phyloP scores from a whole-genome alignment of 2,329 filamentous ascomycete species.

The Sporothrix variecibatus region DNA sequence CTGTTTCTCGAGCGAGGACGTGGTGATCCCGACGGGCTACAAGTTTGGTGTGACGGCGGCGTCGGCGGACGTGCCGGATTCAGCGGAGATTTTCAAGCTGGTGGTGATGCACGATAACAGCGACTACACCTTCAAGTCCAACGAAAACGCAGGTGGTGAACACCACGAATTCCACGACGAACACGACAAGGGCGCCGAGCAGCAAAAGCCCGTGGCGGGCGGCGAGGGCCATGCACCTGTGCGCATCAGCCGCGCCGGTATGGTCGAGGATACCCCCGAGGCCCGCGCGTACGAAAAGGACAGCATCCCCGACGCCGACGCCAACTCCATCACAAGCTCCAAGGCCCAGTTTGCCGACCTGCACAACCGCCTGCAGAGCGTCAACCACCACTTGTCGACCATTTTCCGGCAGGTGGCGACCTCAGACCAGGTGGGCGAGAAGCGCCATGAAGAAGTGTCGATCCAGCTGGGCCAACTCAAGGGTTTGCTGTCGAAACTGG shows the following conservation, averaged over 20 bases:
- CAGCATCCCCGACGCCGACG: slow-evolving; percentile 49
- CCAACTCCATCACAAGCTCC: slow-evolving; percentile 52
- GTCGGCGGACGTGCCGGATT: slow-evolving; percentile 88
- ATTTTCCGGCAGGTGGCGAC: slow-evolving; percentile 60
- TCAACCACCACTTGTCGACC: slow-evolving; percentile 67
- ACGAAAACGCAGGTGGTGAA: slow-evolving; percentile 35
- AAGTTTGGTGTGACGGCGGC: slow-evolving; percentile 84
- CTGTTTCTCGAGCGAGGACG: slow-evolving; percentile 83
- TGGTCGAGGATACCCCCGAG: slow-evolving; percentile 24
- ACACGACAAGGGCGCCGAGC: slow-evolving; percentile 22
- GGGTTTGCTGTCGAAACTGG: slow-evolving; percentile 46
- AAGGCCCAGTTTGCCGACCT: slow-evolving; percentile 76
- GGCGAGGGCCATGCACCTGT: slow-evolving; percentile 15
- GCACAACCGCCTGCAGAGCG: slow-evolving; percentile 75
- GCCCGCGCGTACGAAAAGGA: slow-evolving; percentile 37
- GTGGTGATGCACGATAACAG: slow-evolving; percentile 64
- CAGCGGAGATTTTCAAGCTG: slow-evolving; percentile 90
- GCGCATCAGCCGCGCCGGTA: slow-evolving; percentile 17
- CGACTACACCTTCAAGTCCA: slow-evolving; percentile 34
- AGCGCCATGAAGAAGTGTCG: slow-evolving; percentile 58
- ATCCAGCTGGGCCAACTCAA: slow-evolving; percentile 51
- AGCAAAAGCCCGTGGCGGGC: slow-evolving; percentile 27
- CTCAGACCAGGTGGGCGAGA: slow-evolving; percentile 54
- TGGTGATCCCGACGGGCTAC: slow-evolving; percentile 78
- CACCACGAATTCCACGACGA: slow-evolving; percentile 28